Evolutionary conservation across 2,329 filamentous ascomycete species (phyloP).

Genomic region (Hypoxylon sp.): DNA sequence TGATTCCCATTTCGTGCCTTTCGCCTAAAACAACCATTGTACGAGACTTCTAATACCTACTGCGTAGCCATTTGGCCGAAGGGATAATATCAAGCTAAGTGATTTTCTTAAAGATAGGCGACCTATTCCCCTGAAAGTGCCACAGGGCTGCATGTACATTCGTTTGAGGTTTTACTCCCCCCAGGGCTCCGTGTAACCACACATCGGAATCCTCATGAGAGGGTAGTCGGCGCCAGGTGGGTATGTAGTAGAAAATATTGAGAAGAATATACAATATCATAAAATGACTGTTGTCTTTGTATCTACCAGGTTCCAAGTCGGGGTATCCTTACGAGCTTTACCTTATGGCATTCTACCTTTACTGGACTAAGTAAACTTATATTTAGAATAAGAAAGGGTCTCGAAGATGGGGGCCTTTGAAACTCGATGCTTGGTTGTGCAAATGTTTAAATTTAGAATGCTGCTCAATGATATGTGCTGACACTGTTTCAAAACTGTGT

Average conservation of each 20-base stretch:
- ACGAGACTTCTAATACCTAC: background rate
- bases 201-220: background rate
- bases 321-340: background rate
- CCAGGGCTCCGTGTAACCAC: background rate
- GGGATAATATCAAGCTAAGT: background rate
- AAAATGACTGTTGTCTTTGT: background rate
- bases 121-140: constrained; percentile 17
- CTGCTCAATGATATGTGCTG: background rate
- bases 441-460: too few species aligned
- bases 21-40: background rate
- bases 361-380: background rate
- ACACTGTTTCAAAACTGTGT: background rate
- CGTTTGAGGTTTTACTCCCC: background rate
- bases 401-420: background rate
- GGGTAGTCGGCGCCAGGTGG: background rate
- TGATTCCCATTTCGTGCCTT: background rate
- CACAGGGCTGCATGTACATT: constrained; percentile 8
- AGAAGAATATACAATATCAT: background rate
- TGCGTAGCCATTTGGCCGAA: background rate
- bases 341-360: background rate
- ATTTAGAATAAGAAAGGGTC: background rate
- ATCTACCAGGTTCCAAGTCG: background rate
- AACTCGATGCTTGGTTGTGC: background rate
- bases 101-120: constrained; percentile 2
- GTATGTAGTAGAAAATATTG: background rate